These are phyloP conservation scores for Backusella westeae DNA, from an alignment of 192 early-diverging fungal species.

Conservation along the genomic window DNA sequence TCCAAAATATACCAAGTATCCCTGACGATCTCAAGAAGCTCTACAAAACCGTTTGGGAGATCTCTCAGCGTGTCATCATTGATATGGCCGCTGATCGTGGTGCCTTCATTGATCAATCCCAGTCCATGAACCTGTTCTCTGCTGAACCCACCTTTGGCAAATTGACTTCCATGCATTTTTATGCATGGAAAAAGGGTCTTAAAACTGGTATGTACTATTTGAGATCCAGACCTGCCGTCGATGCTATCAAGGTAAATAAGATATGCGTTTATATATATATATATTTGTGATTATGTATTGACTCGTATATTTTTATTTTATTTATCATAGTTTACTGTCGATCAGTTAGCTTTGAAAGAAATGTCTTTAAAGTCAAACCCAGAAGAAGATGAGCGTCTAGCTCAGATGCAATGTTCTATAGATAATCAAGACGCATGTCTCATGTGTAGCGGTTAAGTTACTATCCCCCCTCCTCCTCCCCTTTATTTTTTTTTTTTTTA, in stretches of 20 bases:
- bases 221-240: conserved; percentile 87
- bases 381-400: conserved; percentile 33
- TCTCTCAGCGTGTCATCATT: conserved; percentile 84
- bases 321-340: conserved; percentile 80
- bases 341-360: conserved; percentile 65
- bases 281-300: background rate
- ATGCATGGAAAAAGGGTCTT: conserved; percentile 93
- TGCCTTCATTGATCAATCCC: conserved; percentile 95
- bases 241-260: conserved; percentile 75
- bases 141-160: conserved; percentile 88
- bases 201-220: conserved; percentile 99
- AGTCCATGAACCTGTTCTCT: conserved; percentile 93
- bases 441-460: conserved; percentile 78
- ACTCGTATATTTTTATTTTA: background rate
- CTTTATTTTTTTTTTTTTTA: background rate
- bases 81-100: conserved; percentile 96
- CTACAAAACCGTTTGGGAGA: conserved; percentile 97
- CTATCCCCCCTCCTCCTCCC: too few relatives aligned
- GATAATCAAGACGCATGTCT: conserved; percentile 91
- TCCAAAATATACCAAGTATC: conserved; percentile 75
- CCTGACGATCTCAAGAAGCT: conserved; percentile 79
- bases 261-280: background rate
- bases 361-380: background rate
- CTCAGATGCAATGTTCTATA: conserved; percentile 40
- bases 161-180: conserved; percentile 97